Conservation (phyloP, 495 filamentous ascomycete genomes). For the Penicillium maclennaniae region DNA sequence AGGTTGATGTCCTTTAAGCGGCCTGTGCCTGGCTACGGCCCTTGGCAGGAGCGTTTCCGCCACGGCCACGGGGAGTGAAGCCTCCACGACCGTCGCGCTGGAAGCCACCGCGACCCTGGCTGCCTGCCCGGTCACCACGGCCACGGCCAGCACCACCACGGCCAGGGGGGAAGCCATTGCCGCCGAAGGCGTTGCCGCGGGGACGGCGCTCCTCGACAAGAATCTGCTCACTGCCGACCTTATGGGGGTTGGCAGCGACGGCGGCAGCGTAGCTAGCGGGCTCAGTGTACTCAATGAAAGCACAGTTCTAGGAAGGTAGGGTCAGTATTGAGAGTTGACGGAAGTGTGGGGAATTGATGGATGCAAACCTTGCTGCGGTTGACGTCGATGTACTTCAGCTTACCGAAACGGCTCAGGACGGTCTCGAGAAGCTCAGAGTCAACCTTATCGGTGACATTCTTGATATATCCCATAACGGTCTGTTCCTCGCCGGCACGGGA, state of each 20-base stretch:
- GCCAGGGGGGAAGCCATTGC: constrained; percentile 54
- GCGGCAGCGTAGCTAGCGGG: constrained; percentile 75
- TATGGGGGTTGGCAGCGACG: constrained; percentile 78
- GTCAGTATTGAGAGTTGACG: background rate
- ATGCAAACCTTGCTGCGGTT: constrained; percentile 77
- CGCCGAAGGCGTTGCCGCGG: constrained; percentile 62
- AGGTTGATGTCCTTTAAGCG: constrained; percentile 31
- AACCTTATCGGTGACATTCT: constrained; percentile 87
- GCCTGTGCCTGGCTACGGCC: constrained; percentile 48
- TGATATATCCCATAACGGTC: constrained; percentile 77
- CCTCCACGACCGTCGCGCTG: constrained; percentile 61
- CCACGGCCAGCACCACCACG: constrained; percentile 59
- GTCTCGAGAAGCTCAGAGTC: constrained; percentile 61
- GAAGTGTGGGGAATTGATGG: background rate
- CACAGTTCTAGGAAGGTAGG: constrained; percentile 69
- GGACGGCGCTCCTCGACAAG: constrained; percentile 84
- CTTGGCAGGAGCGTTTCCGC: constrained; percentile 47
- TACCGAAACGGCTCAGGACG: constrained; percentile 67
- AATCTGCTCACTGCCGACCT: constrained; percentile 74
- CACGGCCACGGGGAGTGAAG: constrained; percentile 51
- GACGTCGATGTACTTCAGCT: constrained; percentile 83
- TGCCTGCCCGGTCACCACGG: constrained; percentile 63
- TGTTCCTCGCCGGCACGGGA: constrained; percentile 63
- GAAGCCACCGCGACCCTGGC: constrained; percentile 64
- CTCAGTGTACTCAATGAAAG: constrained; percentile 89